These are phyloP conservation scores for Noccaea caerulescens DNA, from an alignment of 345 rosid genomes.

Conservation along the genomic window DNA sequence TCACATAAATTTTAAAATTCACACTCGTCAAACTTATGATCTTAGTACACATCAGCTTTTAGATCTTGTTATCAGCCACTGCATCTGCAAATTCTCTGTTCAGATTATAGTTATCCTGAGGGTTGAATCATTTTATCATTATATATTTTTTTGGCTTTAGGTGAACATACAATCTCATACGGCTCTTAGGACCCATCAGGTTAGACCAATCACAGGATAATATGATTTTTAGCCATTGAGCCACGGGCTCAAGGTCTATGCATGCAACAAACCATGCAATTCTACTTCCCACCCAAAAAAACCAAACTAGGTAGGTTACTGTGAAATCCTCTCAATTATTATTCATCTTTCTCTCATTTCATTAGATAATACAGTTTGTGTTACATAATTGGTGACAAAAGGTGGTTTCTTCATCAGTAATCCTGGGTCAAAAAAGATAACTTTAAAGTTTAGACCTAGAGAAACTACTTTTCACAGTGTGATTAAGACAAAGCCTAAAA, in stretches of 20 bases:
- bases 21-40: conserved; percentile 40
- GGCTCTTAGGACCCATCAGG: conserved; percentile 40
- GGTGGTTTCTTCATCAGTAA: conserved; percentile 34
- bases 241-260: conserved; percentile 54
- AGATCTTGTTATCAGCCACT: conserved; percentile 40
- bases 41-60: conserved; percentile 36
- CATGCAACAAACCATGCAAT: conserved; percentile 41
- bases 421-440: conserved; percentile 34
- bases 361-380: conserved; percentile 23
- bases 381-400: conserved; percentile 41
- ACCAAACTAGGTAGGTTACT: conserved; percentile 54
- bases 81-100: conserved; percentile 27
- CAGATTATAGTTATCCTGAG: conserved; percentile 36
- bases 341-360: not conserved
- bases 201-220: conserved; percentile 23
- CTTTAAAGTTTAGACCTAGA: conserved; percentile 25
- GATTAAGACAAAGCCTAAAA: conserved; percentile 28
- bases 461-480: conserved; percentile 6
- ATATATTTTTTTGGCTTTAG: conserved; percentile 7
- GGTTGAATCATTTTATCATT: conserved; percentile 17
- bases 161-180: conserved; percentile 32
- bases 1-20: conserved; percentile 20
- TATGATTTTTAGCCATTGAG: conserved; percentile 59
- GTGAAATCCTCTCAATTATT: conserved; percentile 34
- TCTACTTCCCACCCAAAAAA: conserved; percentile 27